A percentile compares a stretch with the other conserved stretches of the same genome.
These are phyloP conservation scores for Trifolium fragiferum DNA, from an alignment of 306 rosid genomes.

Conservation along the genomic window DNA sequence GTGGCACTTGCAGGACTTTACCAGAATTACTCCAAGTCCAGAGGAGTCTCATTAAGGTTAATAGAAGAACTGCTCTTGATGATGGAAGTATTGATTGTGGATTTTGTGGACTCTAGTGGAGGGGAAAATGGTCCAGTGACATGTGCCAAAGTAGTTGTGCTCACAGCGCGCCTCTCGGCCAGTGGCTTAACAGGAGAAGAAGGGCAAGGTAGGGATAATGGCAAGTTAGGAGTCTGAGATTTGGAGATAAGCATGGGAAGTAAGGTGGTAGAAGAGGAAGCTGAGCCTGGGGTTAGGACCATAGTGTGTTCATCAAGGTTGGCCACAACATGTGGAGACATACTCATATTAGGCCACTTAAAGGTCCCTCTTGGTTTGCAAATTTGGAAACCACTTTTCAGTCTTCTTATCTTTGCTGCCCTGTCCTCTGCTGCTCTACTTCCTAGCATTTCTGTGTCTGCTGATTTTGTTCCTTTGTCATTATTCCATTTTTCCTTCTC, in stretches of 20 bases:
- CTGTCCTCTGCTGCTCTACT: conserved; percentile 52
- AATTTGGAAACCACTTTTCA: conserved; percentile 84
- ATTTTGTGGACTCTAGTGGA: conserved; percentile 39
- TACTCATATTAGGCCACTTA: conserved; percentile 66
- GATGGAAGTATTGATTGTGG: conserved; percentile 32
- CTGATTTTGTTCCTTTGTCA: conserved; percentile 37
- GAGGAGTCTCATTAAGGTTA: conserved; percentile 73
- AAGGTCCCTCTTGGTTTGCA: conserved; percentile 76
- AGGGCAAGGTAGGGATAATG: conserved; percentile 41
- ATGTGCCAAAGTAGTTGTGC: conserved; percentile 51
- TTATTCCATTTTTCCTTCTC: conserved; percentile 38
- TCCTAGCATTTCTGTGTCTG: conserved; percentile 43
- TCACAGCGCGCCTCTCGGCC: conserved; percentile 69
- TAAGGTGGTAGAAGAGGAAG: conserved; percentile 58
- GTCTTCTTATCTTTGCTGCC: conserved; percentile 68
- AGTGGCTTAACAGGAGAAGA: conserved; percentile 71
- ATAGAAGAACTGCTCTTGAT: conserved; percentile 39
- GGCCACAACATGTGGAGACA: conserved; percentile 47
- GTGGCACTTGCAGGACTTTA: background rate
- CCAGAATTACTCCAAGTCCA: conserved; percentile 16
- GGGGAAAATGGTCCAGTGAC: conserved; percentile 45
- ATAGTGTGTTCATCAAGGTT: conserved; percentile 45
- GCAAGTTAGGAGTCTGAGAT: conserved; percentile 10
- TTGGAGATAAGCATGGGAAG: conserved; percentile 28
- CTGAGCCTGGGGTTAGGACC: conserved; percentile 74